Conservation (phyloP, 495 filamentous ascomycete genomes). For the Hypoxylon lenormandii region DNA sequence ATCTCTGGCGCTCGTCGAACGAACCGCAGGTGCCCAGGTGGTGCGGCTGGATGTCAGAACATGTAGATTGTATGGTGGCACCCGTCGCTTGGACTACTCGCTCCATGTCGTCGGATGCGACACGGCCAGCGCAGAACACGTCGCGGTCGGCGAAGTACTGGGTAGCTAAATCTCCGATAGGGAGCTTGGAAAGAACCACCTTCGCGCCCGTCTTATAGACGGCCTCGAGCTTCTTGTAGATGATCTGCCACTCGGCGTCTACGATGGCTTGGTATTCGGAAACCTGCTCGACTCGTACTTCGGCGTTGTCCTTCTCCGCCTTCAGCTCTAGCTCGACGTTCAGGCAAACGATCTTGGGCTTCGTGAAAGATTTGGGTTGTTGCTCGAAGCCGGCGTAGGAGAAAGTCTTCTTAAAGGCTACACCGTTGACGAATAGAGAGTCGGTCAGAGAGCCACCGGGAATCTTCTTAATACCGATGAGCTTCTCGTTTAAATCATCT, state of each 20-base stretch:
- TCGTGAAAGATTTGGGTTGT: slow-evolving; percentile 92
- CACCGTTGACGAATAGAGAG: slow-evolving; percentile 96
- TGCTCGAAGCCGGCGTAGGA: slow-evolving; percentile 99
- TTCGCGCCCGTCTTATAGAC: slow-evolving; percentile 91
- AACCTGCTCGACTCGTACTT: slow-evolving; percentile 96
- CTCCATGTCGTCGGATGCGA: slow-evolving; percentile 92
- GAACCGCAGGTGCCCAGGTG: slow-evolving; percentile 90
- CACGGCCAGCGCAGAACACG: slow-evolving; percentile 97
- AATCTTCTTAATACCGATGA: slow-evolving; percentile 98
- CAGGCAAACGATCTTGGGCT: slow-evolving; percentile 94
- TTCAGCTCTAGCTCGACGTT: slow-evolving; percentile 98
- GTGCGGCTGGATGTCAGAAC: slow-evolving; percentile 89
- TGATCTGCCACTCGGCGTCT: slow-evolving; percentile 99
- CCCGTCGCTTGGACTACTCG: slow-evolving; percentile 95
- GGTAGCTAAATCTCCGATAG: slow-evolving; percentile 96
- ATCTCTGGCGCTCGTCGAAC: slow-evolving; percentile 93
- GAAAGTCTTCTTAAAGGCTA: slow-evolving; percentile 99
- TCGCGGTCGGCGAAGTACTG: slow-evolving; percentile 98
- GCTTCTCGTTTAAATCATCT: slow-evolving; percentile 94
- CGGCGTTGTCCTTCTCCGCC: slow-evolving; percentile 98
- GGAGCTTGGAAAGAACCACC: slow-evolving; percentile 95
- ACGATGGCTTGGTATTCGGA: slow-evolving; percentile 99
- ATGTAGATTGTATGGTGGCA: slow-evolving; percentile 91
- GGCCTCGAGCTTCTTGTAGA: slow-evolving; percentile 98
- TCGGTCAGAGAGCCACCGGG: slow-evolving; percentile 96